Evolutionary conservation across 2,329 filamentous ascomycete species (phyloP).

Genomic region (Fusarium setosum): DNA sequence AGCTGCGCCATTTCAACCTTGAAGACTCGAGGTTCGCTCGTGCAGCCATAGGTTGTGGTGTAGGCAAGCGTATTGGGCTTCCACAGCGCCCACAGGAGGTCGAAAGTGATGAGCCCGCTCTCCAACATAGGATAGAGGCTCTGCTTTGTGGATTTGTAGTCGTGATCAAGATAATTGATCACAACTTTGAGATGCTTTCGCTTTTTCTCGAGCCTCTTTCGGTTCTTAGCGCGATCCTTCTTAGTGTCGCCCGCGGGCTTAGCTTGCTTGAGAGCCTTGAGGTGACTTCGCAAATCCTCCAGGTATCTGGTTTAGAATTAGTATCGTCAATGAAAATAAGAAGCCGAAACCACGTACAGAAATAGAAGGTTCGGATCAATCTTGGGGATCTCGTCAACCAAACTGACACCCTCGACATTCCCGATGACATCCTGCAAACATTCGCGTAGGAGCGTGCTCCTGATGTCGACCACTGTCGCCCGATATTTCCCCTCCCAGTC

Average conservation of each 20-base stretch:
- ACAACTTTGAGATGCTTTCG: slow-evolving; percentile 77
- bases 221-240: slow-evolving; percentile 70
- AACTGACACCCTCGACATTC: slow-evolving; percentile 66
- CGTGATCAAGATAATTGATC: slow-evolving; percentile 81
- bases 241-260: slow-evolving; percentile 60
- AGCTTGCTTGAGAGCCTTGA: slow-evolving; percentile 72
- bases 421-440: slow-evolving; percentile 59
- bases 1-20: slow-evolving; percentile 83
- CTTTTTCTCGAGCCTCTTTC: slow-evolving; percentile 68
- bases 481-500: slow-evolving; percentile 86
- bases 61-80: slow-evolving; percentile 87
- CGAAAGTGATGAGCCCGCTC: slow-evolving; percentile 87
- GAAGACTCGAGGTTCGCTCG: slow-evolving; percentile 83
- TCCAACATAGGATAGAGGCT: slow-evolving; percentile 83
- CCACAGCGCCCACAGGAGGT: slow-evolving; percentile 88
- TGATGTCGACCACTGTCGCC: slow-evolving; percentile 81
- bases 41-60: slow-evolving; percentile 79
- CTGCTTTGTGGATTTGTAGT: slow-evolving; percentile 83
- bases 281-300: slow-evolving; percentile 75
- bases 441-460: slow-evolving; percentile 81
- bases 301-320: slow-evolving; percentile 68
- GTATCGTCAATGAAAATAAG: background rate
- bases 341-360: slow-evolving; percentile 54
- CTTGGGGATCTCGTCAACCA: slow-evolving; percentile 83
- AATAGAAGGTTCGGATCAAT: slow-evolving; percentile 79